phyloP scores from a whole-genome alignment of 305 asterid species.

The Plantago coronopus region DNA sequence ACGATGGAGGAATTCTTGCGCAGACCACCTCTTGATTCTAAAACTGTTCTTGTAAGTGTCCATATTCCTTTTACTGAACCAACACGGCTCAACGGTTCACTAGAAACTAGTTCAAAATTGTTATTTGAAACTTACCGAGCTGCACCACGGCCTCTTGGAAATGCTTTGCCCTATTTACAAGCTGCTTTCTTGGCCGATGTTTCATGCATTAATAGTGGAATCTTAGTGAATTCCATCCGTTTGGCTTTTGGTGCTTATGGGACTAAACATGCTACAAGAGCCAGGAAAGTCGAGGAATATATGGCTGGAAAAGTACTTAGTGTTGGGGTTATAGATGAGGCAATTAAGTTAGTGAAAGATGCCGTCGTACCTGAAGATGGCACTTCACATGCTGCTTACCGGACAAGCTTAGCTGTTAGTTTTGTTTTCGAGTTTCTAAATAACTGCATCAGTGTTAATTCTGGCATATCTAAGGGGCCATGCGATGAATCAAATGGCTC shows the following conservation, averaged over 20 bases:
- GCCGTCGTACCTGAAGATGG: constrained; percentile 46
- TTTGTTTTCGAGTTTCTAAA: constrained; percentile 52
- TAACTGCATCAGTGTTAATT: constrained; percentile 21
- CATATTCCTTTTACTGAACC: constrained; percentile 39
- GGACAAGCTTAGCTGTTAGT: constrained; percentile 52
- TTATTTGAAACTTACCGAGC: constrained; percentile 55
- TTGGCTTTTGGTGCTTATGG: constrained; percentile 53
- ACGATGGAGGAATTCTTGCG: constrained; percentile 48
- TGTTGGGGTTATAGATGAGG: constrained; percentile 37
- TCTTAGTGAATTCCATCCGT: constrained; percentile 25
- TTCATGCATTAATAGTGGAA: constrained; percentile 30
- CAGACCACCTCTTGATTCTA: constrained; percentile 45
- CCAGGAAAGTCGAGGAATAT: constrained; percentile 41
- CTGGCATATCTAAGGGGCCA: constrained; percentile 21
- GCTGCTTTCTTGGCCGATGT: constrained; percentile 61
- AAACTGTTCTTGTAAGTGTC: constrained; percentile 46
- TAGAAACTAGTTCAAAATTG: constrained; percentile 26
- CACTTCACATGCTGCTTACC: constrained; percentile 46
- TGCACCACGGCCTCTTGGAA: constrained; percentile 61
- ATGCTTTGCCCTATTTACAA: constrained; percentile 62
- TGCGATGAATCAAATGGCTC: constrained; percentile 13
- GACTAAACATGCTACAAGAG: constrained; percentile 37
- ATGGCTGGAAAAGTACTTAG: constrained; percentile 38
- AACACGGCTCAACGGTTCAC: constrained; percentile 16
- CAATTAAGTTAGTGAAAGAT: constrained; percentile 43